A percentile compares a stretch with the other conserved stretches of the same genome.
Conservation (phyloP, 23 red algal species). For the Gracilariopsis chorda region DNA sequence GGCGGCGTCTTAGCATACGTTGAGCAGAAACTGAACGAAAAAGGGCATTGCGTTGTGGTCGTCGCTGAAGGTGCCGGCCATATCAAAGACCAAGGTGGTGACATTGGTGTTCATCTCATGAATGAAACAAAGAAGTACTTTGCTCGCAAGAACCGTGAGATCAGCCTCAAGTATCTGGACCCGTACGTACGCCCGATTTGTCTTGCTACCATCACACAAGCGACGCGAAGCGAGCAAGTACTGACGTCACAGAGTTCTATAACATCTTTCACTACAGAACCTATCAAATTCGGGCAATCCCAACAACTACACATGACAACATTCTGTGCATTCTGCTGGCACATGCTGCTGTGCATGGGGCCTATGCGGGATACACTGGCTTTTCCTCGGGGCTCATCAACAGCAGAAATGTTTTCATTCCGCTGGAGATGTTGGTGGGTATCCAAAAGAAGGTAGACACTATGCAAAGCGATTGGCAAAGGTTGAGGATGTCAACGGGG, state of each 20-base stretch:
- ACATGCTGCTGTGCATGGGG: slow-evolving; percentile 93
- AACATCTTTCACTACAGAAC: slow-evolving; percentile 3
- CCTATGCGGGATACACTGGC: slow-evolving; percentile 75
- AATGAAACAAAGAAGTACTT: slow-evolving; percentile 75
- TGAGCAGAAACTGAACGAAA: slow-evolving; percentile 49
- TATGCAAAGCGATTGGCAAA: slow-evolving; percentile 41
- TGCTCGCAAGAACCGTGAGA: slow-evolving; percentile 46
- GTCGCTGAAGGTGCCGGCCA: slow-evolving; percentile 91
- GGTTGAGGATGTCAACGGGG: slow-evolving; percentile 62
- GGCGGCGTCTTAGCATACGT: slow-evolving; percentile 77
- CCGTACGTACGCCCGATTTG: slow-evolving; percentile 31
- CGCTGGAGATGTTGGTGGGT: slow-evolving; percentile 75
- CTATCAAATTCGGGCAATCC: slow-evolving; percentile 85
- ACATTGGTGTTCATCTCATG: slow-evolving; percentile 77
- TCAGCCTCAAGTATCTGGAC: slow-evolving; percentile 92
- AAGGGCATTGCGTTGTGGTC: slow-evolving; percentile 81
- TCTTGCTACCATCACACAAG: neutral
- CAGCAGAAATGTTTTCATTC: slow-evolving; percentile 80
- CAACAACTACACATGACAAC: slow-evolving; percentile 80
- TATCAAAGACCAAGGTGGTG: slow-evolving; percentile 50
- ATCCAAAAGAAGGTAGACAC: slow-evolving; percentile 76
- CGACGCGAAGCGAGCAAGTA: neutral
- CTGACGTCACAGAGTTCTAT: neutral
- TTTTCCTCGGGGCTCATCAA: slow-evolving; percentile 89
- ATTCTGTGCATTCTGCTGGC: slow-evolving; percentile 91